Evolutionary conservation across 148 eudicot species (phyloP), one percentile per base, ranked within the genome.

Genomic region (Tetragonia tetragonoides): DNA sequence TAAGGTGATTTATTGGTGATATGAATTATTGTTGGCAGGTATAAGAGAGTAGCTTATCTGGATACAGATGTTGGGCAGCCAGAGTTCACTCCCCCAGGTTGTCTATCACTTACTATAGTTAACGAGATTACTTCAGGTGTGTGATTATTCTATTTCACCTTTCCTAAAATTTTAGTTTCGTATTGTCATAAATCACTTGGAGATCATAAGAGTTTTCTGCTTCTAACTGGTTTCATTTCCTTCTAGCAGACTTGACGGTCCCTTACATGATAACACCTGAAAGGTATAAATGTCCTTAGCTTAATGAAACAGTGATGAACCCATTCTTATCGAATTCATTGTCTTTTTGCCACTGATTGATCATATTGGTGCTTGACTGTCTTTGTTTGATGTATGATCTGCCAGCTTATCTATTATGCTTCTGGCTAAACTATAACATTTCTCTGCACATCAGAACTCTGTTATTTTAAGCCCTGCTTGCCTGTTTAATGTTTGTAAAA

Each of bases 41-140:
- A 87, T 81, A 87, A 81, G 67, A 86, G 75, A 75, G 97, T 95
- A 10, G 97, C 93, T 84, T 95, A 89, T 73, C 83, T 95, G 84
- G 99, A 95, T 79, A 91, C 94, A 10, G 99, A 95, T 90, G 99
- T 95, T 81, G 99, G 99, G 73, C 99, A 95, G 89, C 83, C 97
- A 16, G 99, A 95, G 84, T 95, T 95, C 81, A 95, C 99, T 75
- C 88, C 99, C 57, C 91, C 99, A 46, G 97, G 97, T 77, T 90
- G 93, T 68, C 81, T 95, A 46, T 93, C 99, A 61, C 88, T 95
- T 40, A 89, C 93, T 61, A 81, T 90, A 51, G 82, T 95, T 76
- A 91, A 95, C 75, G 83, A 91, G 75, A 70, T 87, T 81, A 93
- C 94, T 78, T 85, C 90, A 82, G 96, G 97, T 95, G 80, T 47